phyloP scores from a whole-genome alignment of 129 eudicot species.

The Smallanthus sonchifolius region DNA sequence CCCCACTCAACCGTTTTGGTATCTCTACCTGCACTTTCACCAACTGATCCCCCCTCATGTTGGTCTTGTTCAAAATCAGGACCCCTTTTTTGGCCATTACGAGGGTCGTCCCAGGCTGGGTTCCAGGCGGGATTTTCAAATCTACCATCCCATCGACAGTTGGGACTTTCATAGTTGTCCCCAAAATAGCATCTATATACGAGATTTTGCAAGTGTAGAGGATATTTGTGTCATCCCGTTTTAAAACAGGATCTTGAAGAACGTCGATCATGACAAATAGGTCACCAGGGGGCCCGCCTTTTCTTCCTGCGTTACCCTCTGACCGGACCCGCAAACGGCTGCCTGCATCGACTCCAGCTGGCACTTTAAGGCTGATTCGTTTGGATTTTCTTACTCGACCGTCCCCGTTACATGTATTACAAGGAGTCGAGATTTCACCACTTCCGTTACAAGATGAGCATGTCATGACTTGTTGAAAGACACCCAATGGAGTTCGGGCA shows the following conservation, averaged over 20 bases:
- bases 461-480: slow-evolving; percentile 79
- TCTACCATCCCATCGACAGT: slow-evolving; percentile 87
- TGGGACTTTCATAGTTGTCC: slow-evolving; percentile 75
- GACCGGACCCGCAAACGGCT: slow-evolving; percentile 71
- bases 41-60: slow-evolving; percentile 90
- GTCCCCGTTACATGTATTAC: slow-evolving; percentile 72
- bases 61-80: slow-evolving; percentile 55
- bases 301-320: slow-evolving; percentile 84
- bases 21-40: slow-evolving; percentile 91
- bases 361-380: slow-evolving; percentile 74
- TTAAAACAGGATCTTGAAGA: slow-evolving; percentile 66
- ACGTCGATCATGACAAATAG: slow-evolving; percentile 72
- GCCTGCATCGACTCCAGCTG: slow-evolving; percentile 91
- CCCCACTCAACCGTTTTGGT: slow-evolving; percentile 67
- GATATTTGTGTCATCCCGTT: slow-evolving; percentile 79
- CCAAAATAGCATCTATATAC: slow-evolving; percentile 80
- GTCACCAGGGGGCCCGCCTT: slow-evolving; percentile 92
- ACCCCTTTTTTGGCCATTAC: slow-evolving; percentile 93
- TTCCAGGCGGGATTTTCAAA: slow-evolving; percentile 76
- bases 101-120: slow-evolving; percentile 84
- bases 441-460: slow-evolving; percentile 78
- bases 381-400: slow-evolving; percentile 77
- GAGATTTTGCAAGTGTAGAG: slow-evolving; percentile 76
- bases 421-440: slow-evolving; percentile 79
- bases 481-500: slow-evolving; percentile 83